Percentiles rank a stretch among this genome's conserved stretches.
phyloP scores from a whole-genome alignment of 192 early-diverging fungal genomes.

The Linnemannia elongata region DNA sequence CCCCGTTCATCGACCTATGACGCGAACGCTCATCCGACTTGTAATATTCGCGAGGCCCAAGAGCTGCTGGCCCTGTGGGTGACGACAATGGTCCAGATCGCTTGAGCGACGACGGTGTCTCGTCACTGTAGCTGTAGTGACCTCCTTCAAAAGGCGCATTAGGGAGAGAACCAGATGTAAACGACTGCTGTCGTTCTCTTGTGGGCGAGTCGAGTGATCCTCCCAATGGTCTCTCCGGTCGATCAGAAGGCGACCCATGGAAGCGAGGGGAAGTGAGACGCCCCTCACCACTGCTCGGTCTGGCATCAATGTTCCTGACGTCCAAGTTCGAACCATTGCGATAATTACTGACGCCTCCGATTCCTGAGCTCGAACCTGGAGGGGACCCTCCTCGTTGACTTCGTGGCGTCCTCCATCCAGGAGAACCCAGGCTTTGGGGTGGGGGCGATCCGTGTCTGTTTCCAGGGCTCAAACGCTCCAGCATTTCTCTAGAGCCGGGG shows the following conservation, averaged over 20 bases:
- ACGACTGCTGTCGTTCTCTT: constrained; percentile 40
- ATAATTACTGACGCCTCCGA: background rate
- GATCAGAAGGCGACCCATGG: constrained; percentile 25
- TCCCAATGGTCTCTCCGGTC: constrained; percentile 7
- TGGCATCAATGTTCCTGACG: background rate
- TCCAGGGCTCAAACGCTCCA: constrained; percentile 12
- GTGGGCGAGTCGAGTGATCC: constrained; percentile 27
- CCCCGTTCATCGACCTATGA: constrained; percentile 47
- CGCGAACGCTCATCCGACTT: constrained; percentile 45
- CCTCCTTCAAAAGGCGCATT: constrained; percentile 19
- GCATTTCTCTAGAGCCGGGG: constrained; percentile 13
- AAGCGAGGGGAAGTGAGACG: constrained; percentile 38
- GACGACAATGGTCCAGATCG: constrained; percentile 30
- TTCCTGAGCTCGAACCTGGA: background rate
- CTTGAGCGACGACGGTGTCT: constrained; percentile 16
- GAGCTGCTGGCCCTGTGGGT: constrained; percentile 29
- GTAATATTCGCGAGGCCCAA: constrained; percentile 34
- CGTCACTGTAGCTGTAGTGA: constrained; percentile 23
- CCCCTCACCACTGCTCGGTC: constrained; percentile 1
- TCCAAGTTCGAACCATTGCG: constrained; percentile 6
- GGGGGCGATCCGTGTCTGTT: constrained; percentile 19
- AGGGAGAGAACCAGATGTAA: constrained; percentile 22
- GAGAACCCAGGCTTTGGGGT: background rate
- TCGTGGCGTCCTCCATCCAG: constrained; percentile 48
- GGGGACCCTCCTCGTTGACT: constrained; percentile 32